A percentile compares a stretch with the other conserved stretches of the same genome.
phyloP scores from a whole-genome alignment of 306 rosid genomes.

The Casuarina glauca region DNA sequence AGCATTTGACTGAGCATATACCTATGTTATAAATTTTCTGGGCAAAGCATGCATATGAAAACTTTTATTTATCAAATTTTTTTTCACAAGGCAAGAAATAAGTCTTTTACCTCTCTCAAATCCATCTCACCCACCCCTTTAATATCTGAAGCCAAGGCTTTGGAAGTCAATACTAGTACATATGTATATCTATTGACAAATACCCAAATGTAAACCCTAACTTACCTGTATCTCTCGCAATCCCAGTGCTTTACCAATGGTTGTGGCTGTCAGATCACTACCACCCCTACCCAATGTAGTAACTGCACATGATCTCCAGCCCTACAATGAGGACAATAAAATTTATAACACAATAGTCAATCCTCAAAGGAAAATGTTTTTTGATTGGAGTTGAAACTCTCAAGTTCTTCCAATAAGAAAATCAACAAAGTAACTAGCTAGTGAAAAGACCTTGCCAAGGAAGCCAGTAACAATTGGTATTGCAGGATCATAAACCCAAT shows the following conservation, averaged over 20 bases:
- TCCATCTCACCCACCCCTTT: constrained; percentile 15
- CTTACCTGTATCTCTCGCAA: constrained; percentile 91
- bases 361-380: constrained; percentile 2
- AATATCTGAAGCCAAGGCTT: constrained; percentile 15
- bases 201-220: constrained; percentile 2
- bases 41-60: background rate
- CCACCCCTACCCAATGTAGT: constrained; percentile 98
- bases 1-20: background rate
- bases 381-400: constrained; percentile 16
- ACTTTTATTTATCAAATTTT: background rate
- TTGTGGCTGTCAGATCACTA: constrained; percentile 95
- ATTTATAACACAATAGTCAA: background rate
- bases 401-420: constrained; percentile 6
- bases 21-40: background rate
- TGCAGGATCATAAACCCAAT: constrained; percentile 84
- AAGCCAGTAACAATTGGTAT: constrained; percentile 94
- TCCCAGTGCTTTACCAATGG: constrained; percentile 89
- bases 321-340: constrained; percentile 50
- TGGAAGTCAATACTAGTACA: constrained; percentile 16
- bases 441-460: constrained; percentile 80
- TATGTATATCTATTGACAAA: constrained; percentile 6
- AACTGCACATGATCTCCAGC: constrained; percentile 88
- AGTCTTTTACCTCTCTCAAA: background rate
- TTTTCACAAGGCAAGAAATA: background rate
- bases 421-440: constrained; percentile 17